Evolutionary conservation across 495 filamentous ascomycete genomes (phyloP).

Genomic region (Aspergillus indologenus): DNA sequence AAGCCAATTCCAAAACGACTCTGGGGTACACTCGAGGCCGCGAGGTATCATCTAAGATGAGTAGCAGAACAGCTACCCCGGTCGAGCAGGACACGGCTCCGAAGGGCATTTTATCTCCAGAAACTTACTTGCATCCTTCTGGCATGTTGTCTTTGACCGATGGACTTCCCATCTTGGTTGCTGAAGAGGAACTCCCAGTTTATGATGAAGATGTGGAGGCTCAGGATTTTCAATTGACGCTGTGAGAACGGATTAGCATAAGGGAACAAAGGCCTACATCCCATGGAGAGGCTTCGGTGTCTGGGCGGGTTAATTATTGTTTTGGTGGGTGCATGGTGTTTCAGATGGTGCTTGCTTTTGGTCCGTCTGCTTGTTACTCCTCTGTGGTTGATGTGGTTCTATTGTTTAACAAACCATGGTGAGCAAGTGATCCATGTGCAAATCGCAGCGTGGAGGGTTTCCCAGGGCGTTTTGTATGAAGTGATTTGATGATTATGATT

Average conservation of each 20-base stretch:
- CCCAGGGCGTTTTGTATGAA: conserved; percentile 1
- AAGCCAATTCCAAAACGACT: conserved; percentile 67
- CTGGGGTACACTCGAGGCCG: conserved; percentile 79
- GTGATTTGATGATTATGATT: not conserved
- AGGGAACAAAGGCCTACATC: not conserved
- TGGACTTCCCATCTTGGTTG: conserved; percentile 4
- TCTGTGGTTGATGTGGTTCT: not conserved
- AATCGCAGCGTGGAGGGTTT: not conserved
- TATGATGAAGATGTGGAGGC: conserved; percentile 45
- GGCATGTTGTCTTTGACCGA: conserved; percentile 41
- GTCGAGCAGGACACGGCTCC: conserved; percentile 17
- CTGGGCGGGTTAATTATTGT: not conserved
- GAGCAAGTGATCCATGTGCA: not conserved
- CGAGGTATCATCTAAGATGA: conserved; percentile 51
- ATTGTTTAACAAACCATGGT: not conserved
- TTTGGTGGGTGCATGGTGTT: not conserved
- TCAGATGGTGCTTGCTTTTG: not conserved
- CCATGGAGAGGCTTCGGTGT: not conserved
- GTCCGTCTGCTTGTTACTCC: not conserved
- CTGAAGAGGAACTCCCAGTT: conserved; percentile 28
- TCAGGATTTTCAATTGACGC: conserved; percentile 41
- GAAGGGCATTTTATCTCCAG: conserved; percentile 35
- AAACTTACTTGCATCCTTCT: conserved; percentile 44
- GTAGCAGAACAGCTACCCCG: conserved; percentile 23
- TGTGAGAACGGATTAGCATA: conserved; percentile 20